A percentile compares a stretch with the other conserved stretches of the same genome.
Conservation (phyloP, 2,329 filamentous ascomycete genomes). For the Cladosporium phlei region DNA sequence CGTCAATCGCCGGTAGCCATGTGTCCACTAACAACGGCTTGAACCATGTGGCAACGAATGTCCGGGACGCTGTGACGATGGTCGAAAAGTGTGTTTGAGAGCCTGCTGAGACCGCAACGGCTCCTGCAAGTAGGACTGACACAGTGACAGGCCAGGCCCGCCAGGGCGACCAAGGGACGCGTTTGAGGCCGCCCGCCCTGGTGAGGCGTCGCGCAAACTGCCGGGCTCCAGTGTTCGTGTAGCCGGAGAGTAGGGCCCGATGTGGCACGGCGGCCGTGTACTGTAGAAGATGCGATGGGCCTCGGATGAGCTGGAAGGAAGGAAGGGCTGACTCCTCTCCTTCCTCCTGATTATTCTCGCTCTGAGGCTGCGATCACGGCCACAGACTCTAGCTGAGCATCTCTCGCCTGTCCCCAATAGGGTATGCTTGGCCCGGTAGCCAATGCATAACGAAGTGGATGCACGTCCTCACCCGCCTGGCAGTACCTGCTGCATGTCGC, state of each 20-base stretch:
- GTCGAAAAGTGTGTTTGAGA: slow-evolving; percentile 2
- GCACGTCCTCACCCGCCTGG: neutral
- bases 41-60: slow-evolving; percentile 12
- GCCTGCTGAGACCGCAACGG: no score
- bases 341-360: no score
- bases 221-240: neutral
- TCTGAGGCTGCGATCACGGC: no score
- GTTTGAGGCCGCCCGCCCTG: neutral
- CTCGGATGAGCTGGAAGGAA: slow-evolving; percentile 10
- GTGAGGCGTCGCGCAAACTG: neutral
- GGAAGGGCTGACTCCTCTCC: slow-evolving; percentile 1
- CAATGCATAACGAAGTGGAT: no score
- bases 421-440: slow-evolving; percentile 6
- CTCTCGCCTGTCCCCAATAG: no score
- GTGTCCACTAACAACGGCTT: slow-evolving; percentile 13
- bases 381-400: no score
- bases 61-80: slow-evolving; percentile 12
- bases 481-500: neutral
- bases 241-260: slow-evolving; percentile 1
- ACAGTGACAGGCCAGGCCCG: neutral
- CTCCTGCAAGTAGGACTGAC: neutral
- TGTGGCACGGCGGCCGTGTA: slow-evolving; percentile 4
- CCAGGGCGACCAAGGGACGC: neutral
- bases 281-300: neutral
- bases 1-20: slow-evolving; percentile 11